Percentiles rank a stretch among this genome's conserved stretches.
Evolutionary conservation across 148 eudicot species (phyloP).

Genomic region (Heliosperma pusillum): DNA sequence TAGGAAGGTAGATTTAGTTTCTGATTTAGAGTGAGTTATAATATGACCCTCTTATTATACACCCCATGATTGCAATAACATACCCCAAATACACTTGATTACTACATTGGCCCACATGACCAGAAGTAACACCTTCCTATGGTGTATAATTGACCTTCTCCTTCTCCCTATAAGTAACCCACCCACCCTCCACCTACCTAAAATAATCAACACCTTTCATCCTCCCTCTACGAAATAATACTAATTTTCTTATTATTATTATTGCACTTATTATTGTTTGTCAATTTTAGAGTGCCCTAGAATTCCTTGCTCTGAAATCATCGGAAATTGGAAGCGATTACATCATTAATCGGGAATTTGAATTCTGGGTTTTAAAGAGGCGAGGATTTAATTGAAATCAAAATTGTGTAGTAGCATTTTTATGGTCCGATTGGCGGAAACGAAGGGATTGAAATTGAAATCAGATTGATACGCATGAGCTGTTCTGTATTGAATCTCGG

Average conservation of each 20-base stretch:
- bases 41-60: neutral
- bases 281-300: constrained; percentile 7
- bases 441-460: too few species aligned
- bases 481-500: constrained; percentile 59
- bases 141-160: neutral
- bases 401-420: too few species aligned
- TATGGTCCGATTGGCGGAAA: neutral
- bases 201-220: neutral
- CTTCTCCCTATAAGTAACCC: neutral
- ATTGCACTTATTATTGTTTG: neutral
- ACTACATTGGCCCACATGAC: neutral
- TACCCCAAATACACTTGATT: neutral
- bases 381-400: neutral
- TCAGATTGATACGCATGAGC: constrained; percentile 61
- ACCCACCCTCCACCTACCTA: neutral
- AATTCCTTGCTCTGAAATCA: constrained; percentile 3
- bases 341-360: neutral
- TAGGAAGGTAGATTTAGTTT: neutral
- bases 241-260: neutral
- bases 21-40: neutral
- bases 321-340: neutral
- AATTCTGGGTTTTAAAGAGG: constrained; percentile 18
- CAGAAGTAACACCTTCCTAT: neutral
- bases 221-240: neutral
- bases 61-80: neutral